These are phyloP conservation scores for Penicillium sp. DNA, from an alignment of 2,329 filamentous ascomycete genomes.

Conservation along the genomic window DNA sequence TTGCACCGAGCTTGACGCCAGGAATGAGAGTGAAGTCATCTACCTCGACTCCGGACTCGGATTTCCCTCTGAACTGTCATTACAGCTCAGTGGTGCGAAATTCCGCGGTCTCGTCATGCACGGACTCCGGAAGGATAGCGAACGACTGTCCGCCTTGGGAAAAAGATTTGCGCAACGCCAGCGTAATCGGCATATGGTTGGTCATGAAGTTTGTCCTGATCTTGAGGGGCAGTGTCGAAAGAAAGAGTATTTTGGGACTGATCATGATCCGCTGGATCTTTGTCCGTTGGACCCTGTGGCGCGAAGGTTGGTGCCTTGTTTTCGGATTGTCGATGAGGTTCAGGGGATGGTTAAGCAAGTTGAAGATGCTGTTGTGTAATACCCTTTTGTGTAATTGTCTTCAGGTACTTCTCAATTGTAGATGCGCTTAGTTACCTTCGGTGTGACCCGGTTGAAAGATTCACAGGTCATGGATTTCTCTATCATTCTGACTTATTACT, in stretches of 20 bases:
- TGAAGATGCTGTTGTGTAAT: constrained; percentile 3
- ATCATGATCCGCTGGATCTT: constrained; percentile 28
- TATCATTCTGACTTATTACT: neutral
- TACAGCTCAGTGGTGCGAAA: constrained; percentile 17
- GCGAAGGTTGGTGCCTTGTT: constrained; percentile 27
- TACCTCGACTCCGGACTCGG: constrained; percentile 14
- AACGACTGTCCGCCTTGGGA: constrained; percentile 18
- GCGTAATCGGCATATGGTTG: constrained; percentile 28
- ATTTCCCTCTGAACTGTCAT: constrained; percentile 2
- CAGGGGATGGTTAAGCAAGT: constrained; percentile 28
- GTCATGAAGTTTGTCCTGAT: constrained; percentile 27
- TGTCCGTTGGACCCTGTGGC: constrained; percentile 26
- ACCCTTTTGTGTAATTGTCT: neutral
- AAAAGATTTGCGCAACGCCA: constrained; percentile 27
- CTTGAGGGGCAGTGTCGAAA: constrained; percentile 27
- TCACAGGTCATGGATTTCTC: neutral
- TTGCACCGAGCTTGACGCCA: constrained; percentile 12
- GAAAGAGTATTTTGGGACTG: constrained; percentile 14
- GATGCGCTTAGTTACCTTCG: no score
- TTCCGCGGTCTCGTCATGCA: constrained; percentile 12
- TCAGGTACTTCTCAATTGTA: neutral
- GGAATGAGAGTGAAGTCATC: constrained; percentile 5
- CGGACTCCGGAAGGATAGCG: constrained; percentile 18
- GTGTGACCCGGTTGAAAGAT: no score
- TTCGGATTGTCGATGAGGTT: constrained; percentile 32